Evolutionary conservation across 352 stramenopile species (phyloP).

Genomic region (Pythium volutum): DNA sequence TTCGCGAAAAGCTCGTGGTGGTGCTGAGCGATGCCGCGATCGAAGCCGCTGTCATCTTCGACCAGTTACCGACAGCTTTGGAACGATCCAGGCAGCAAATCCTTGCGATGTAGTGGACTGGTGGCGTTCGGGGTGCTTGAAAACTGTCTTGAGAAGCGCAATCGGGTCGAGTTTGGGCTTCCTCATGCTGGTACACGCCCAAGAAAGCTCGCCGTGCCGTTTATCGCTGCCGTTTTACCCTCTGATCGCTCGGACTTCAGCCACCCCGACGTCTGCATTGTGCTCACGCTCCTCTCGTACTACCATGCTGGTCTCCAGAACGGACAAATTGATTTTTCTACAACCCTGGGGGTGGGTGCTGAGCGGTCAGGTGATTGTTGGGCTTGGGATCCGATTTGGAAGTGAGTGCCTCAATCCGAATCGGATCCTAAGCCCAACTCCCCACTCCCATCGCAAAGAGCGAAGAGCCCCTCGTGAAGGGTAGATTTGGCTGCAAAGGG

Average conservation of each 20-base stretch:
- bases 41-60: conserved; percentile 10
- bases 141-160: conserved; percentile 80
- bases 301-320: conserved; percentile 15
- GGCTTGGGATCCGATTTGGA: too few species aligned
- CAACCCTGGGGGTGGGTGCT: too few species aligned
- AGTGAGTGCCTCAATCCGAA: too few species aligned
- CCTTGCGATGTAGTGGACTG: conserved; percentile 65
- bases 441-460: too few species aligned
- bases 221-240: conserved; percentile 59
- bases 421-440: too few species aligned
- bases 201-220: conserved; percentile 84
- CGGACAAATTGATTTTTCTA: too few species aligned
- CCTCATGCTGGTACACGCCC: conserved; percentile 29
- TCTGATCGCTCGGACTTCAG: conserved; percentile 16
- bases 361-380: too few species aligned
- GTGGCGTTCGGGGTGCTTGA: conserved; percentile 73
- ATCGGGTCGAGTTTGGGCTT: conserved; percentile 78
- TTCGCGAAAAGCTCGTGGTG: too few species aligned
- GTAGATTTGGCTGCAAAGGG: too few species aligned
- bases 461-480: too few species aligned
- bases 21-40: too few species aligned
- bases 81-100: conserved; percentile 32
- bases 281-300: conserved; percentile 14
- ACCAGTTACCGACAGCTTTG: neutral
- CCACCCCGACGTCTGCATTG: conserved; percentile 16